Evolutionary conservation across 495 filamentous ascomycete genomes (phyloP).

Genomic region (Daldinia loculata): DNA sequence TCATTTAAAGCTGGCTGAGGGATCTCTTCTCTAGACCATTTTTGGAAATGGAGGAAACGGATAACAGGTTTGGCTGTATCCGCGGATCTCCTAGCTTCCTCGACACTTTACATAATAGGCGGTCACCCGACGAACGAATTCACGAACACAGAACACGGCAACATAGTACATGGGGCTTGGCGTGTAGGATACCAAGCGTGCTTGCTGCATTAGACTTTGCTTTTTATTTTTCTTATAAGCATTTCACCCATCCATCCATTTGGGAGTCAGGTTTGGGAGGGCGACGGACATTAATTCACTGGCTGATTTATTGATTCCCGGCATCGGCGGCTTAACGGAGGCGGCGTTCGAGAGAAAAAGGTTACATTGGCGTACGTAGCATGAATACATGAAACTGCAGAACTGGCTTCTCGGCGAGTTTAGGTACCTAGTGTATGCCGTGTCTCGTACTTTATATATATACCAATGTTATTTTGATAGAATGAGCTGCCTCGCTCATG

Average conservation of each 20-base stretch:
- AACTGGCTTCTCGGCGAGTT: no score
- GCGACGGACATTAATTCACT: not conserved
- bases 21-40: not conserved
- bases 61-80: not conserved
- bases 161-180: not conserved
- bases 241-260: not conserved
- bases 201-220: conserved; percentile 6
- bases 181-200: conserved; percentile 6
- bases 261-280: not conserved
- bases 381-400: conserved; percentile 11
- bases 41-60: not conserved
- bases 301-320: not conserved
- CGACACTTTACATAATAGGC: not conserved
- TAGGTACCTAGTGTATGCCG: no score
- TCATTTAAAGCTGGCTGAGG: conserved; percentile 22
- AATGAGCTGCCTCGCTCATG: no score
- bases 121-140: not conserved
- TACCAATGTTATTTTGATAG: no score
- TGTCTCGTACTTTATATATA: no score
- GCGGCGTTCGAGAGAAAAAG: not conserved
- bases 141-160: conserved; percentile 8
- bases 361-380: not conserved
- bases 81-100: not conserved
- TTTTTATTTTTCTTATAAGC: not conserved
- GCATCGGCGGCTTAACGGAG: not conserved